phyloP scores from a whole-genome alignment of 345 rosid genomes.

The Lepidium didymum region DNA sequence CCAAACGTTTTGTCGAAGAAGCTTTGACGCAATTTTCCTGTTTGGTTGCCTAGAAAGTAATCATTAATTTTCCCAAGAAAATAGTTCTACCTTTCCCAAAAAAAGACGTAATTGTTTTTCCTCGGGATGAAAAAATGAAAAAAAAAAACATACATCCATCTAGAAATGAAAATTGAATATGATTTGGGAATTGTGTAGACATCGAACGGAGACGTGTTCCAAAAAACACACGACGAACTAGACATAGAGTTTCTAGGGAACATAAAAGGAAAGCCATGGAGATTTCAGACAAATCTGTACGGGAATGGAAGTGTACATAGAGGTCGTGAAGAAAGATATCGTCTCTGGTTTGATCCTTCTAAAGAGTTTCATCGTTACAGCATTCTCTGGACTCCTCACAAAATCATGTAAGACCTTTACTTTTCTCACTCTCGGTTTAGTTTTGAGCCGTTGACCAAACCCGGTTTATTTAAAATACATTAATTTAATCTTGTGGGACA shows the following conservation, averaged over 20 bases:
- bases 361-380: slow-evolving; percentile 79
- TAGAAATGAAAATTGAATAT: background rate
- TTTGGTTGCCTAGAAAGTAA: slow-evolving; percentile 11
- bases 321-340: slow-evolving; percentile 92
- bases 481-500: background rate
- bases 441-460: slow-evolving; percentile 11
- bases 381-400: slow-evolving; percentile 76
- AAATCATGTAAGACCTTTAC: slow-evolving; percentile 56
- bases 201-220: slow-evolving; percentile 75
- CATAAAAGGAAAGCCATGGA: slow-evolving; percentile 77
- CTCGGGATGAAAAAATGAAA: background rate
- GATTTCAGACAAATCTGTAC: slow-evolving; percentile 86
- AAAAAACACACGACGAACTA: slow-evolving; percentile 81
- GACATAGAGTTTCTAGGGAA: slow-evolving; percentile 95
- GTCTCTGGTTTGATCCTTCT: slow-evolving; percentile 91
- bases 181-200: slow-evolving; percentile 35
- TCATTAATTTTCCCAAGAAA: slow-evolving; percentile 17
- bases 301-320: slow-evolving; percentile 84
- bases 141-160: background rate
- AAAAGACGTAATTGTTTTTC: too few relatives aligned
- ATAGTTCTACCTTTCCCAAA: background rate
- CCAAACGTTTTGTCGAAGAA: slow-evolving; percentile 1
- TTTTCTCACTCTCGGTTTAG: background rate
- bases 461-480: background rate
- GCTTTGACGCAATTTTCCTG: background rate